These are phyloP conservation scores for Boletus subparvulus DNA, from an alignment of 768 basidiomycete species.

Conservation along the genomic window DNA sequence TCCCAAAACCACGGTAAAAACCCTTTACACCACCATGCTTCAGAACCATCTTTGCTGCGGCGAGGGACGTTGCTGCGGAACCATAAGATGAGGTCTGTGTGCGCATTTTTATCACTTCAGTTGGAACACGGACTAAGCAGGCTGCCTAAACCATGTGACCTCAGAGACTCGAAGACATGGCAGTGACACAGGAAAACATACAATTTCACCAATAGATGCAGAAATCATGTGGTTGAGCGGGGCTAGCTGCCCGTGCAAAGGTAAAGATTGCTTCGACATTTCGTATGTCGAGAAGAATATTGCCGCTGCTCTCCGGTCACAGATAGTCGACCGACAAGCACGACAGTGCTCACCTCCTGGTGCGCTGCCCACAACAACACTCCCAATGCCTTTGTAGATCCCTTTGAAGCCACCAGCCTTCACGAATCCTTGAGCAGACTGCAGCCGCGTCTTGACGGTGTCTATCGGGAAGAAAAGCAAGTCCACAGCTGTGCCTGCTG, in stretches of 20 bases:
- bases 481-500: slow-evolving; percentile 93
- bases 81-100: slow-evolving; percentile 84
- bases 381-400: slow-evolving; percentile 91
- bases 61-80: slow-evolving; percentile 55
- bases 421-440: slow-evolving; percentile 83
- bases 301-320: slow-evolving; percentile 58
- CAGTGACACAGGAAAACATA: slow-evolving; percentile 25
- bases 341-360: slow-evolving; percentile 73
- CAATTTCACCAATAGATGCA: slow-evolving; percentile 62
- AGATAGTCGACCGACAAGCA: neutral
- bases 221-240: slow-evolving; percentile 64
- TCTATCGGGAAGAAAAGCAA: slow-evolving; percentile 96
- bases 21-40: slow-evolving; percentile 67
- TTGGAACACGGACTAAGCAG: slow-evolving; percentile 91
- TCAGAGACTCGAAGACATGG: slow-evolving; percentile 11
- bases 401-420: slow-evolving; percentile 85
- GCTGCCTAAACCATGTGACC: slow-evolving; percentile 54
- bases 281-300: slow-evolving; percentile 96
- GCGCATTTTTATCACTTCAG: slow-evolving; percentile 94
- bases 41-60: slow-evolving; percentile 56
- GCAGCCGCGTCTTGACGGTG: slow-evolving; percentile 93
- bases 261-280: slow-evolving; percentile 73
- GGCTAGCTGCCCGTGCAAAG: slow-evolving; percentile 56
- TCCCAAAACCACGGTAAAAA: slow-evolving; percentile 86
- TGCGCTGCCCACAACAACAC: slow-evolving; percentile 91